Conservation (phyloP, 495 filamentous ascomycete genomes). For the Aspergillus egyptiacus region DNA sequence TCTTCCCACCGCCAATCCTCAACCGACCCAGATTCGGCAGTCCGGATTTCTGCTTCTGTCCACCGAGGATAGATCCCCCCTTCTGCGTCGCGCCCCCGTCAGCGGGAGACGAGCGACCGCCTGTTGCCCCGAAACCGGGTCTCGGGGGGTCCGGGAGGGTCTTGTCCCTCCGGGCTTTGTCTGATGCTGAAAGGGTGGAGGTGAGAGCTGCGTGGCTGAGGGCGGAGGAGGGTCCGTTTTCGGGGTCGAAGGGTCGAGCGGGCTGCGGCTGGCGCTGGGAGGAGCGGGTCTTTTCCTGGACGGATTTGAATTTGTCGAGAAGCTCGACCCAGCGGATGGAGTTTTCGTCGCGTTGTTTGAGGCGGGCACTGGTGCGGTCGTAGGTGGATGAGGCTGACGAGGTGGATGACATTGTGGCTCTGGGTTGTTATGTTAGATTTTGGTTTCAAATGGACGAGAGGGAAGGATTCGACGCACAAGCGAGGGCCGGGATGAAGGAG, state of each 20-base stretch:
- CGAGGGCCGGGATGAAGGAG: constrained; percentile 82
- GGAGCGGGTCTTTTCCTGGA: constrained; percentile 73
- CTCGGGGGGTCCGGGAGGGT: constrained; percentile 38
- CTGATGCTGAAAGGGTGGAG: constrained; percentile 31
- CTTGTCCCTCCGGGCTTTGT: constrained; percentile 37
- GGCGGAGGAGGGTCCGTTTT: constrained; percentile 18
- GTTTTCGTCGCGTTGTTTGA: constrained; percentile 79
- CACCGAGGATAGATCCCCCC: constrained; percentile 32
- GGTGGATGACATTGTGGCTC: constrained; percentile 11
- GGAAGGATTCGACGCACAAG: constrained; percentile 55
- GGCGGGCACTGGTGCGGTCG: constrained; percentile 63
- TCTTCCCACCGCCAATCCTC: constrained; percentile 57
- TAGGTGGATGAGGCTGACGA: constrained; percentile 22
- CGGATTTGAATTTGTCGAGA: constrained; percentile 88
- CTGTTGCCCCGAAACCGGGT: constrained; percentile 26
- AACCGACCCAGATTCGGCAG: constrained; percentile 66
- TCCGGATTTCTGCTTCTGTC: constrained; percentile 55
- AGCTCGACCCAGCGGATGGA: constrained; percentile 87
- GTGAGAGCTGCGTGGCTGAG: constrained; percentile 24
- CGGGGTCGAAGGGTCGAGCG: constrained; percentile 27
- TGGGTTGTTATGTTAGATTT: constrained; percentile 1
- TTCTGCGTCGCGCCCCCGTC: constrained; percentile 1
- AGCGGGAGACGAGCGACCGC: constrained; percentile 23
- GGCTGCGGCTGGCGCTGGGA: constrained; percentile 40
- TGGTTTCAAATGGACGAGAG: not conserved